A percentile compares a stretch with the other conserved stretches of the same genome.
These are phyloP conservation scores for Lasiosphaeris hirsuta DNA, from an alignment of 495 filamentous ascomycete species.

Conservation along the genomic window DNA sequence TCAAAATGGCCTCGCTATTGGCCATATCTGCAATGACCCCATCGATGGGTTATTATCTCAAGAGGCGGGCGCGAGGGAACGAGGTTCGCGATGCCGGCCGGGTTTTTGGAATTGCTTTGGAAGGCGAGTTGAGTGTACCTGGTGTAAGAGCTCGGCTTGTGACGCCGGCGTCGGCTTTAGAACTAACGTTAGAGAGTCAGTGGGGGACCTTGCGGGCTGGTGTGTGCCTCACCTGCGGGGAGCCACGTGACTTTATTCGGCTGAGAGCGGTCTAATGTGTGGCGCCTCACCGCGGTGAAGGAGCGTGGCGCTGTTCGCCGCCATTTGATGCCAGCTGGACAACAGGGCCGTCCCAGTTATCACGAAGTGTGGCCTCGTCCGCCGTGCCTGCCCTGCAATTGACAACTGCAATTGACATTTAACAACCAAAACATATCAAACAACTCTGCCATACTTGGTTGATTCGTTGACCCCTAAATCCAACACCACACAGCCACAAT, in stretches of 20 bases:
- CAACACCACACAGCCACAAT: neutral
- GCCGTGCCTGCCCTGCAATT: conserved; percentile 3
- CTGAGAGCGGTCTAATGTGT: neutral
- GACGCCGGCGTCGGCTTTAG: too few species aligned
- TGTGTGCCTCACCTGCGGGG: too few species aligned
- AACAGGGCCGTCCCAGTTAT: conserved; percentile 17
- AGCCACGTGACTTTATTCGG: neutral
- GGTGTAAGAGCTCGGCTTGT: too few species aligned
- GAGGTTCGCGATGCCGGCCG: too few species aligned
- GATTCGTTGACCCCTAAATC: too few species aligned
- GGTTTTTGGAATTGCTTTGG: too few species aligned
- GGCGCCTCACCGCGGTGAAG: conserved; percentile 15
- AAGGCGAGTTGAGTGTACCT: too few species aligned
- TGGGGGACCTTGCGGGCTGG: too few species aligned
- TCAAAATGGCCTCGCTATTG: neutral
- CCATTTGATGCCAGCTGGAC: conserved; percentile 33
- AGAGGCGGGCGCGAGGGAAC: too few species aligned
- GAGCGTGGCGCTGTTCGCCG: conserved; percentile 16
- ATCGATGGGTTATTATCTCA: too few species aligned
- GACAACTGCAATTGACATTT: neutral
- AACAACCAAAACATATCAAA: neutral
- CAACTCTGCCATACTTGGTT: neutral
- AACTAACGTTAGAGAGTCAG: too few species aligned
- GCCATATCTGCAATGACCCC: neutral
- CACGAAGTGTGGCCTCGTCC: neutral